Evolutionary conservation across 345 rosid species (phyloP).

Genomic region (Euphorbia tirucalli): DNA sequence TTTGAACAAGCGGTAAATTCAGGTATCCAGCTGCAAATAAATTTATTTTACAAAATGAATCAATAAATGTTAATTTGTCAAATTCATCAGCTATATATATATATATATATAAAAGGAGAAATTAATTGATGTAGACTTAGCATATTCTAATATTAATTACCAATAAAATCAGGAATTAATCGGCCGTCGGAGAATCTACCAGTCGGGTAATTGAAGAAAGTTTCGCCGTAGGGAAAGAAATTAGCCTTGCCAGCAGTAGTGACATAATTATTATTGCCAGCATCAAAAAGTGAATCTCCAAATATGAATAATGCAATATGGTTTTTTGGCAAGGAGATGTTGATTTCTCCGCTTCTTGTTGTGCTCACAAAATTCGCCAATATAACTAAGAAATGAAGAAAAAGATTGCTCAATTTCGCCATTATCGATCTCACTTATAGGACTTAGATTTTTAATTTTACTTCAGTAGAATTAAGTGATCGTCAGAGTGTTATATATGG

Average conservation of each 20-base stretch:
- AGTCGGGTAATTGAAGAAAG: constrained; percentile 27
- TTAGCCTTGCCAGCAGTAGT: not conserved
- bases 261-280: constrained; percentile 3
- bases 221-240: constrained; percentile 24
- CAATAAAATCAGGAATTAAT: constrained; percentile 25
- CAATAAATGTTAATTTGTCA: no score
- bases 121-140: no score
- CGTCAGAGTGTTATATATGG: no score
- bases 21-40: constrained; percentile 35
- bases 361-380: not conserved
- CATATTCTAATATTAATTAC: no score
- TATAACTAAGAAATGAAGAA: not conserved
- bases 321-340: not conserved
- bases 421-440: no score
- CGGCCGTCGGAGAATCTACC: constrained; percentile 31
- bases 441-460: no score
- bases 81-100: no score
- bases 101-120: not conserved
- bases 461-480: no score
- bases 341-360: not conserved
- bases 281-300: constrained; percentile 11
- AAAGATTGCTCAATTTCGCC: not conserved
- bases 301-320: constrained; percentile 1
- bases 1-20: constrained; percentile 20
- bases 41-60: no score